phyloP scores from a whole-genome alignment of 495 filamentous ascomycete genomes.

The Glarea lozoyensis region DNA sequence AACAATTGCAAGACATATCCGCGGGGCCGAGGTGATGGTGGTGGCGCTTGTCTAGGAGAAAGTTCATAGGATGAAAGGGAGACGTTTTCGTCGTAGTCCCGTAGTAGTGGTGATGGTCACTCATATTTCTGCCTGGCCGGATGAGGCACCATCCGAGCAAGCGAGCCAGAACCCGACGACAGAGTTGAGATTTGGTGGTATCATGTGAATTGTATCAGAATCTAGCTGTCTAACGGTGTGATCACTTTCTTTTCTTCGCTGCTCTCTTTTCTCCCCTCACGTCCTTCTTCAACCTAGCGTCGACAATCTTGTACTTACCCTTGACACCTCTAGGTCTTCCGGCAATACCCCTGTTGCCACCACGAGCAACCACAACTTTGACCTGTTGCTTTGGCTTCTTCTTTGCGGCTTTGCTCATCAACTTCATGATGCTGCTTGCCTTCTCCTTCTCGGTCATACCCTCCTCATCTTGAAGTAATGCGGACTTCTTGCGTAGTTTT shows the following conservation, averaged over 20 bases:
- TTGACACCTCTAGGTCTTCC: constrained; percentile 82
- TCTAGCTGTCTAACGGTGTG: too few relatives aligned
- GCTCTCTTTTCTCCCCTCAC: constrained; percentile 80
- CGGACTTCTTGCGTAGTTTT: constrained; percentile 92
- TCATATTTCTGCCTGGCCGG: too few relatives aligned
- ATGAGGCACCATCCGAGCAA: too few relatives aligned
- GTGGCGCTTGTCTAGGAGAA: too few relatives aligned
- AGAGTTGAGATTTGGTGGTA: too few relatives aligned
- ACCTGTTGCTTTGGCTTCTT: constrained; percentile 79
- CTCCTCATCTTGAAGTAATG: constrained; percentile 76
- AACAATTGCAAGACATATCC: too few relatives aligned
- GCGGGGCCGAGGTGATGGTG: too few relatives aligned
- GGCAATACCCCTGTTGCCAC: constrained; percentile 72
- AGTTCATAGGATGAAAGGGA: too few relatives aligned
- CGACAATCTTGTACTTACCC: constrained; percentile 98
- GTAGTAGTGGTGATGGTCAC: too few relatives aligned
- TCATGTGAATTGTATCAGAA: too few relatives aligned
- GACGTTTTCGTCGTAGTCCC: too few relatives aligned
- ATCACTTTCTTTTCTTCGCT: constrained; percentile 53
- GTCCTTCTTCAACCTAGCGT: constrained; percentile 97
- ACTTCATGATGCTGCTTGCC: constrained; percentile 67
- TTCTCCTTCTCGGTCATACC: constrained; percentile 93
- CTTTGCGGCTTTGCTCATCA: constrained; percentile 74
- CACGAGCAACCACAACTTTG: constrained; percentile 84
- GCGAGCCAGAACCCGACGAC: too few relatives aligned